Conservation (phyloP, 805 yeast species). For the Candida tammaniensis region DNA sequence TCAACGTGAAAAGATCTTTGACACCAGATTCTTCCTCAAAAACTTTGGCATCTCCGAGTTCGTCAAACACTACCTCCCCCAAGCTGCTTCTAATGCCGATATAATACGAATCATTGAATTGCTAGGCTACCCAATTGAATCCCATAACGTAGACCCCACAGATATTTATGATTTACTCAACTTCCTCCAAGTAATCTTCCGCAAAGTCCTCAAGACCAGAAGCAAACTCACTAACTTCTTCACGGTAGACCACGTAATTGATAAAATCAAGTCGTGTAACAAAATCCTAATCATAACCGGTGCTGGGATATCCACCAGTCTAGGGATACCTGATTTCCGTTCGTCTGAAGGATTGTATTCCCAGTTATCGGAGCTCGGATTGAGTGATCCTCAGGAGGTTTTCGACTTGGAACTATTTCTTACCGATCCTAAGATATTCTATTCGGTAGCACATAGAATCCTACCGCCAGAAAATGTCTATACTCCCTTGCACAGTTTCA, state of each 20-base stretch:
- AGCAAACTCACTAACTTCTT: constrained; percentile 51
- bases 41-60: constrained; percentile 58
- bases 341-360: constrained; percentile 63
- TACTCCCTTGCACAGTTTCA: constrained; percentile 40
- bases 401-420: constrained; percentile 38
- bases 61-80: constrained; percentile 59
- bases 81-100: constrained; percentile 56
- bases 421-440: constrained; percentile 37
- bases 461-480: constrained; percentile 36
- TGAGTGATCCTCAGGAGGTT: constrained; percentile 44
- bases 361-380: constrained; percentile 44
- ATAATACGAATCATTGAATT: constrained; percentile 54
- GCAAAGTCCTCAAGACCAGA: constrained; percentile 56
- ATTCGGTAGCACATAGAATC: constrained; percentile 43
- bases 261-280: constrained; percentile 50
- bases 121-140: constrained; percentile 55
- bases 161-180: constrained; percentile 18
- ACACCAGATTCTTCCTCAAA: constrained; percentile 49
- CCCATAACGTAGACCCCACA: constrained; percentile 19
- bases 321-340: constrained; percentile 45
- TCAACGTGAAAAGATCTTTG: constrained; percentile 3
- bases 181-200: constrained; percentile 61
- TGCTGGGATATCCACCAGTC: constrained; percentile 44
- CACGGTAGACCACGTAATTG: constrained; percentile 57
- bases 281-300: constrained; percentile 42